Evolutionary conservation across 139 green algal species (phyloP), one percentile per base, ranked within the genome.

Genomic region (Ettlia oleoabundans): DNA sequence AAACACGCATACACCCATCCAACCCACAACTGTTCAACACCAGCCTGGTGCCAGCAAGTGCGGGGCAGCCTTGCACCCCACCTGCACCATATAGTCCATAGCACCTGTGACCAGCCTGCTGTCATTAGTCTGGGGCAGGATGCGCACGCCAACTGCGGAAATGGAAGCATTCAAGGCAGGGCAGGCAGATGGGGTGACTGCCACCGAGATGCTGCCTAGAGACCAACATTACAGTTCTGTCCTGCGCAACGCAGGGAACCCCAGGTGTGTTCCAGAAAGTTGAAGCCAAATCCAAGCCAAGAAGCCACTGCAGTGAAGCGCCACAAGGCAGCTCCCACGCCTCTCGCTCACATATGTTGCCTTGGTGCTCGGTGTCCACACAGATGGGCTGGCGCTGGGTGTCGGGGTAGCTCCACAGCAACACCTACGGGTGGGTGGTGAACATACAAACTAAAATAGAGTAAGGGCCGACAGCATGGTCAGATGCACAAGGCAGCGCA

Each of bases 31-130:
- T n/a, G n/a, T n/a, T n/a, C n/a, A n/a, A n/a, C n/a, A n/a, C n/a
- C n/a, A n/a, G n/a, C n/a, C n/a, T n/a, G n/a, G n/a, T n/a, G n/a
- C n/a, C n/a, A n/a, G n/a, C n/a, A n/a, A n/a, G n/a, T n/a, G n/a
- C n/a, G n/a, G n/a, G n/a, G n/a, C n/a, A n/a, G n/a, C n/a, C n/a
- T n/a, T n/a, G n/a, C n/a, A n/a, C n/a, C n/a, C n/a, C n/a, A n/a
- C n/a, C n/a, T n/a, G 91, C 65, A 97, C 94, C 1, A 85, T 91
- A 71, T 84, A 65, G 81, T 97, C 94, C 92, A 97, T 96, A 0
- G 92, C 90, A 0, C 93, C 88, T 21, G 92, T 89, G 4, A 94
- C 82, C 7, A 95, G 53, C 28, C 85, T 63, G 10, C 66, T 51
- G 86, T 92, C 92, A 67, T 76, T 81, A 26, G 73, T 89, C 65